These are phyloP conservation scores for Oryza glumipatula DNA, from an alignment of 176 grass and related monocot species.

Conservation along the genomic window DNA sequence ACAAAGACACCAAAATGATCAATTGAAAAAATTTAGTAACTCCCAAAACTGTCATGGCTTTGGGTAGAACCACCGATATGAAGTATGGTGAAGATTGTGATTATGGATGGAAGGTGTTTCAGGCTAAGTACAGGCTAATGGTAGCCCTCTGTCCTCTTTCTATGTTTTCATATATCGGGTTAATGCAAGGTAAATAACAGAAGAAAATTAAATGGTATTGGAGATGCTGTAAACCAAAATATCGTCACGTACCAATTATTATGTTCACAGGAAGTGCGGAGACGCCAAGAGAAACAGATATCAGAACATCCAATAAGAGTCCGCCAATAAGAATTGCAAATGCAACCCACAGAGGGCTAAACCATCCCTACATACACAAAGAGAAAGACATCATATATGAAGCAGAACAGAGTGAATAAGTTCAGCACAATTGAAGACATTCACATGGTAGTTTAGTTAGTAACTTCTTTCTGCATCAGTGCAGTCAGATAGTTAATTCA, in stretches of 20 bases:
- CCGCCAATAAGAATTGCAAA: conserved; percentile 98
- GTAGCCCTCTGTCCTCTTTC: conserved; percentile 10
- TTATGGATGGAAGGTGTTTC: neutral
- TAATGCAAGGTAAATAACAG: conserved; percentile 31
- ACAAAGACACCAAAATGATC: neutral
- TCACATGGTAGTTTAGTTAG: conserved; percentile 37
- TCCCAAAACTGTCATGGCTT: neutral
- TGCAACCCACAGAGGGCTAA: conserved; percentile 97
- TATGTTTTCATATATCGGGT: conserved; percentile 4
- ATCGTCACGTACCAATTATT: conserved; percentile 79
- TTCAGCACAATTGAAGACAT: conserved; percentile 25
- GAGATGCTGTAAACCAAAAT: conserved; percentile 25
- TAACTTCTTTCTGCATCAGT: conserved; percentile 31
- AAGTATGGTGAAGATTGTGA: neutral
- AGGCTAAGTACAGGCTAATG: neutral
- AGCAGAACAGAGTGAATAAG: conserved; percentile 35
- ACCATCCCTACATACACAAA: conserved; percentile 69
- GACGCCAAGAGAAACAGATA: conserved; percentile 97
- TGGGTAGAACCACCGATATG: conserved; percentile 1
- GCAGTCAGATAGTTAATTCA: conserved; percentile 28
- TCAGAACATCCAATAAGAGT: conserved; percentile 95
- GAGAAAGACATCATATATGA: conserved; percentile 45
- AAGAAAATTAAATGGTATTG: conserved; percentile 26
- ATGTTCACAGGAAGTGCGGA: conserved; percentile 95
- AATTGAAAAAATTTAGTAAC: neutral